Percentiles rank a stretch among this genome's conserved stretches.
Conservation (phyloP, 768 basidiomycete genomes). For the Boletus sp. region DNA sequence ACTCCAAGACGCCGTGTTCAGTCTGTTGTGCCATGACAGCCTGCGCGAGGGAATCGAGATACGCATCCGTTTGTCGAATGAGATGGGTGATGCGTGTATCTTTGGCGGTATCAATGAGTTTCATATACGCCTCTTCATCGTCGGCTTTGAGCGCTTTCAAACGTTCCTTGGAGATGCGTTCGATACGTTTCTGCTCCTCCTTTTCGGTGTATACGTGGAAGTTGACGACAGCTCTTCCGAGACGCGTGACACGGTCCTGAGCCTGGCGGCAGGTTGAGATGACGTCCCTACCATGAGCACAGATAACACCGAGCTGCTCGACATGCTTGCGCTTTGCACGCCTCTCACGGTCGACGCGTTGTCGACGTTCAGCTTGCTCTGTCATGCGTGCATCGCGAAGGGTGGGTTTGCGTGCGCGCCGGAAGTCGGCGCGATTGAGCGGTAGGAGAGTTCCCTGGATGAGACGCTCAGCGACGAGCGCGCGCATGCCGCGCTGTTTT, state of each 20-base stretch:
- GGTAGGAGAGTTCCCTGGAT: constrained; percentile 87
- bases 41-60: constrained; percentile 92
- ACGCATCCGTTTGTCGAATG: constrained; percentile 89
- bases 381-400: constrained; percentile 88
- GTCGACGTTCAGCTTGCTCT: constrained; percentile 87
- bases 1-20: constrained; percentile 49
- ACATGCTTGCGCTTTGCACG: constrained; percentile 96
- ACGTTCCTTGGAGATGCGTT: constrained; percentile 96
- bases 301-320: constrained; percentile 88
- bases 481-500: constrained; percentile 86
- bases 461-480: constrained; percentile 82
- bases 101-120: constrained; percentile 97
- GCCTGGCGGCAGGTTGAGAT: constrained; percentile 65
- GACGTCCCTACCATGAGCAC: constrained; percentile 77
- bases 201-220: constrained; percentile 93
- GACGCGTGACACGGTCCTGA: constrained; percentile 53
- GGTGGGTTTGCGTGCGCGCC: constrained; percentile 79
- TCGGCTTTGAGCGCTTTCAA: constrained; percentile 95
- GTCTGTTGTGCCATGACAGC: constrained; percentile 92
- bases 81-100: constrained; percentile 98
- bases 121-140: constrained; percentile 99
- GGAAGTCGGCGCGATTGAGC: constrained; percentile 89
- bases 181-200: constrained; percentile 97
- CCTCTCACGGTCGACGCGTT: constrained; percentile 88
- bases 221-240: constrained; percentile 76